Evolutionary conservation across 306 rosid genomes (phyloP).

Genomic region (Vigna reflexopilosa): DNA sequence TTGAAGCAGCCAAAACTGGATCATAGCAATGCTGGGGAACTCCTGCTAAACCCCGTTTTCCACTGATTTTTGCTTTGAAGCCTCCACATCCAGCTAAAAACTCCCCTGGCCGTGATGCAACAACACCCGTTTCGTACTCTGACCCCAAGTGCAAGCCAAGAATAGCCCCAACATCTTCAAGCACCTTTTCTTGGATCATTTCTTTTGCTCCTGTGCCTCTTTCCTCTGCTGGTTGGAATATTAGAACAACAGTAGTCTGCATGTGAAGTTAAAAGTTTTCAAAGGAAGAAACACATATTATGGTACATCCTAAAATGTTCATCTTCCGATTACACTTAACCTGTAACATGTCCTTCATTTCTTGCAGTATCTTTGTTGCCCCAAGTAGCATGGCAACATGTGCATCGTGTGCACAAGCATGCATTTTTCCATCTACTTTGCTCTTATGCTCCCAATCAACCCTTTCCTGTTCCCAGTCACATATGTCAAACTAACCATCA

Average conservation of each 20-base stretch:
- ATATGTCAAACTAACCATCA: conserved; percentile 26
- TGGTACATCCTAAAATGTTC: neutral
- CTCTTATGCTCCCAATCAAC: conserved; percentile 93
- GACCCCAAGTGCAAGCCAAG: conserved; percentile 67
- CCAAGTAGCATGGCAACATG: conserved; percentile 94
- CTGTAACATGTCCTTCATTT: conserved; percentile 63
- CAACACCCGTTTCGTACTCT: conserved; percentile 62
- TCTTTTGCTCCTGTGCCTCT: conserved; percentile 77
- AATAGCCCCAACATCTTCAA: conserved; percentile 81
- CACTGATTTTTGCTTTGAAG: conserved; percentile 85
- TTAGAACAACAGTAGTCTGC: conserved; percentile 78
- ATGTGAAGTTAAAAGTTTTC: conserved; percentile 31
- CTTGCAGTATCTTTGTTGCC: conserved; percentile 79
- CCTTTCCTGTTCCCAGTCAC: conserved; percentile 57
- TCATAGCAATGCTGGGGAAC: conserved; percentile 70
- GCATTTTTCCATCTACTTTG: conserved; percentile 87
- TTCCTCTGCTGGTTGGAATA: conserved; percentile 96
- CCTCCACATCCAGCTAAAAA: conserved; percentile 96
- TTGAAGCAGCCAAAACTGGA: conserved; percentile 83
- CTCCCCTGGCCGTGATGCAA: conserved; percentile 77
- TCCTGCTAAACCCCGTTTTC: conserved; percentile 85
- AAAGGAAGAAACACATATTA: neutral
- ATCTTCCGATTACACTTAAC: conserved; percentile 46
- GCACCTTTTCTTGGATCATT: conserved; percentile 76
- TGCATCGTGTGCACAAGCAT: conserved; percentile 94